These are phyloP conservation scores for Globisporangium acanthophoron DNA, from an alignment of 352 stramenopile species.

Conservation along the genomic window DNA sequence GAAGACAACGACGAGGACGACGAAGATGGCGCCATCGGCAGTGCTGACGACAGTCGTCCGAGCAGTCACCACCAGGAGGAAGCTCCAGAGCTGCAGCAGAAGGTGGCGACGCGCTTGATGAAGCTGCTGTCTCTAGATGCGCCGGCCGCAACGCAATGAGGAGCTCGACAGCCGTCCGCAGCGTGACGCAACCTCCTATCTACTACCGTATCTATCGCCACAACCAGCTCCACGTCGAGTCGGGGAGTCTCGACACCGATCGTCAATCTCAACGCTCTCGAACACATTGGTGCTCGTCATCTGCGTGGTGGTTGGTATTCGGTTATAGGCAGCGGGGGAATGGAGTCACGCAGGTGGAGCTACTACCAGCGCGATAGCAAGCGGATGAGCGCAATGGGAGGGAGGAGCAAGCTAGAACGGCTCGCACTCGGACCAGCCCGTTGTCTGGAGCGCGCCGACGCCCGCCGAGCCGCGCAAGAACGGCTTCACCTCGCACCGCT, in stretches of 20 bases:
- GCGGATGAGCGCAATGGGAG: no score
- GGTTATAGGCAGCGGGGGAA: not conserved
- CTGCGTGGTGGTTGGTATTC: not conserved
- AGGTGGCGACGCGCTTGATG: conserved; percentile 36
- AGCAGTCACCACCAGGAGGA: not conserved
- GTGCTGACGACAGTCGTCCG: not conserved
- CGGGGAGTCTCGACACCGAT: not conserved
- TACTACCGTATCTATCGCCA: not conserved
- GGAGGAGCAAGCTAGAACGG: conserved; percentile 24
- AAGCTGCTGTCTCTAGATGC: conserved; percentile 45
- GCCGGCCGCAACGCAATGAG: conserved; percentile 1
- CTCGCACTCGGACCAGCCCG: conserved; percentile 62
- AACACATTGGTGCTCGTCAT: no score
- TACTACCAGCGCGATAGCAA: not conserved
- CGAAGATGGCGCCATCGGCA: conserved; percentile 24
- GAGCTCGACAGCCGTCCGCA: not conserved
- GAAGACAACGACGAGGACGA: conserved; percentile 29
- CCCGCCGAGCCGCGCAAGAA: conserved; percentile 44
- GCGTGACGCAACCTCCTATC: not conserved
- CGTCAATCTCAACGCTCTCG: no score
- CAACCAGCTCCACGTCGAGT: no score
- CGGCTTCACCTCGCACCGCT: conserved; percentile 58
- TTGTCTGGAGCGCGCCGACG: conserved; percentile 40
- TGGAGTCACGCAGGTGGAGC: not conserved
- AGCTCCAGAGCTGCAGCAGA: conserved; percentile 5